phyloP scores from a whole-genome alignment of 1,284 basidiomycete genomes.

The Trametes polyzona region DNA sequence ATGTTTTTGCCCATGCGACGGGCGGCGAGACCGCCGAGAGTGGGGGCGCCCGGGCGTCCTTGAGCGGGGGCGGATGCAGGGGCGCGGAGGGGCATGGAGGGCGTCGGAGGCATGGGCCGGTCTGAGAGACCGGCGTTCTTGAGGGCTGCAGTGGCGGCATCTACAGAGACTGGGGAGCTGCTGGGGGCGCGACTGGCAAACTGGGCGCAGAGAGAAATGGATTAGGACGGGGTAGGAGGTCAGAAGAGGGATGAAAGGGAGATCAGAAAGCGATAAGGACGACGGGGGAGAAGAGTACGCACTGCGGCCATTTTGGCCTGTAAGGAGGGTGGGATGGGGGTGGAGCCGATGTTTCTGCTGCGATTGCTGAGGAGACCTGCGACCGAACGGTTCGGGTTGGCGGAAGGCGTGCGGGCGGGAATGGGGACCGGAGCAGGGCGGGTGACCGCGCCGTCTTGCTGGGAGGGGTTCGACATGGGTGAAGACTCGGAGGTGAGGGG shows the following conservation, averaged over 20 bases:
- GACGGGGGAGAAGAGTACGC: slow-evolving; percentile 33
- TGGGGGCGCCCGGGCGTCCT: slow-evolving; percentile 25
- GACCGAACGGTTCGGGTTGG: slow-evolving; percentile 39
- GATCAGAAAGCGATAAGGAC: slow-evolving; percentile 18
- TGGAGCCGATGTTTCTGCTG: slow-evolving; percentile 43
- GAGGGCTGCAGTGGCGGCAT: slow-evolving; percentile 46
- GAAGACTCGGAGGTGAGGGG: slow-evolving; percentile 5
- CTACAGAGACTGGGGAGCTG: slow-evolving; percentile 34
- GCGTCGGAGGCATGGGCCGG: slow-evolving; percentile 30
- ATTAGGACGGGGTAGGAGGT: background rate
- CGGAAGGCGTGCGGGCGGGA: slow-evolving; percentile 13
- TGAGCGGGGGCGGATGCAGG: slow-evolving; percentile 32
- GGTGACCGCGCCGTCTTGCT: slow-evolving; percentile 27
- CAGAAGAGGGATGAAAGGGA: background rate
- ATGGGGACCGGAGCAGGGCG: slow-evolving; percentile 28
- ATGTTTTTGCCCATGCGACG: slow-evolving; percentile 49
- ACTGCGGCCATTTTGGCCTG: slow-evolving; percentile 94
- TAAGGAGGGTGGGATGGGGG: slow-evolving; percentile 85
- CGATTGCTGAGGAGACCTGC: slow-evolving; percentile 46
- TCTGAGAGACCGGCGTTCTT: slow-evolving; percentile 42
- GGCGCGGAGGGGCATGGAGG: slow-evolving; percentile 28
- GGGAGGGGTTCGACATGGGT: slow-evolving; percentile 31
- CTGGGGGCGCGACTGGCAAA: slow-evolving; percentile 47
- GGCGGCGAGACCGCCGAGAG: slow-evolving; percentile 45
- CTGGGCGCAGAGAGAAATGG: slow-evolving; percentile 39